Evolutionary conservation across 2,329 filamentous ascomycete species (phyloP).

Genomic region (Albifimbria verrucaria): DNA sequence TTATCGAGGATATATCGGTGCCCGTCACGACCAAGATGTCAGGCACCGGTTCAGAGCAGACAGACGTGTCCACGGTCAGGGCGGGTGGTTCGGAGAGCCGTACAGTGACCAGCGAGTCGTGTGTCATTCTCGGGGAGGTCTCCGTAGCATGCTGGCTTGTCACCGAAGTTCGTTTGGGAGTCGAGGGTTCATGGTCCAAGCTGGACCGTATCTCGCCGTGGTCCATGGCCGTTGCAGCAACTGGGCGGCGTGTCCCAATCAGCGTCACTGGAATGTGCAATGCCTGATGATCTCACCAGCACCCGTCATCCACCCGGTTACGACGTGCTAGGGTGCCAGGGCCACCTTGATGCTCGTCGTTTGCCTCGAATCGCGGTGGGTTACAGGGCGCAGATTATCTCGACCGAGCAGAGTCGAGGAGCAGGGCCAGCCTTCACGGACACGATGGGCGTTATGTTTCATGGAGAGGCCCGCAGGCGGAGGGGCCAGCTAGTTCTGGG

Average conservation of each 20-base stretch:
- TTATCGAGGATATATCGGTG: constrained; percentile 12
- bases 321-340: neutral
- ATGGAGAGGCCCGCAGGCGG: neutral
- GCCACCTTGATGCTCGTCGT: too few species aligned
- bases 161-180: constrained; percentile 17
- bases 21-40: neutral
- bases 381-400: neutral
- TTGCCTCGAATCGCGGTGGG: too few species aligned
- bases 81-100: constrained; percentile 63
- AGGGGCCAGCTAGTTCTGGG: neutral
- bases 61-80: constrained; percentile 47
- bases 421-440: neutral
- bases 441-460: neutral
- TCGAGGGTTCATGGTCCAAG: too few species aligned
- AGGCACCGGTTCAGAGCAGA: constrained; percentile 15
- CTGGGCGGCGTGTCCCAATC: constrained; percentile 13
- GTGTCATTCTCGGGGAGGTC: constrained; percentile 37
- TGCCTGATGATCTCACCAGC: constrained; percentile 13
- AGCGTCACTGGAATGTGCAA: constrained; percentile 23
- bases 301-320: neutral
- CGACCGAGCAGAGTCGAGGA: neutral
- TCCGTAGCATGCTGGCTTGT: constrained; percentile 20
- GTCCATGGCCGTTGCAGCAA: constrained; percentile 23
- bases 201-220: constrained; percentile 16
- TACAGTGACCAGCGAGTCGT: constrained; percentile 77